Evolutionary conservation across 768 basidiomycete species (phyloP), one percentile per base, ranked within the genome.

Genomic region (Rhodotorula babjevae): DNA sequence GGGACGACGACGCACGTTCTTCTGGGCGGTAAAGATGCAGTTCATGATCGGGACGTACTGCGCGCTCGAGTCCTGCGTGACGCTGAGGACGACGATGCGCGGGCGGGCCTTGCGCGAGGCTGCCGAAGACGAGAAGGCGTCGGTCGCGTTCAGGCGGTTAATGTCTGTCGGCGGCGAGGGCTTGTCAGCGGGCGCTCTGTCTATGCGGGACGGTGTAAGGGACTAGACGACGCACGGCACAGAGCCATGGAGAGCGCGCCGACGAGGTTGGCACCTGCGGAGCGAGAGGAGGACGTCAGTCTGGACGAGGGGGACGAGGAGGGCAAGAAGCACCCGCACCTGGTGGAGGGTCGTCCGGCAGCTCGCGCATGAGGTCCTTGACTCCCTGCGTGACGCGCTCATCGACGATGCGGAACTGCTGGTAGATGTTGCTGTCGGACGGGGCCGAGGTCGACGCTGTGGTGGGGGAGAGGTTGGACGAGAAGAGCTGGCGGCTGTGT

Each of bases 41-140:
- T 98, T 98, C 96, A 99, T 99, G 80, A 98, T 88, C 36, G 95
- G 92, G 61, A 98, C 95, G 81, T 99, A 99, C 18, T 93, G 92
- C 15, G 88, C 85, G 16, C 91, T 89, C 42, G 89, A 85, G 82
- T 95, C 91, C 25, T 92, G 91, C 19, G 94, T 95, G 66, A 96
- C 93, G 53, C 93, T 94, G 65, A 99, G 84, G 74, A 98, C 84
- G 63, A 90, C 80, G 63, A 90, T 88, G 16, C 87, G 83, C 0
- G 89, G 85, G 71, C 87, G 66, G 23, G 66, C 29, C 40, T 44
- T 65, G 60, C 46, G 56, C 21, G 40, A 67, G 33, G 69, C 29
- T 11, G 64, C 16, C 4, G 47, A n/a, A 2, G 62, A 46, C 4
- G 68, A 31, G 2, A 60, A 40, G n/a, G 73, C 72, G 61, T 44